These are phyloP conservation scores for Periconia macrospinosa DNA, from an alignment of 2,329 filamentous ascomycete species.

Conservation along the genomic window DNA sequence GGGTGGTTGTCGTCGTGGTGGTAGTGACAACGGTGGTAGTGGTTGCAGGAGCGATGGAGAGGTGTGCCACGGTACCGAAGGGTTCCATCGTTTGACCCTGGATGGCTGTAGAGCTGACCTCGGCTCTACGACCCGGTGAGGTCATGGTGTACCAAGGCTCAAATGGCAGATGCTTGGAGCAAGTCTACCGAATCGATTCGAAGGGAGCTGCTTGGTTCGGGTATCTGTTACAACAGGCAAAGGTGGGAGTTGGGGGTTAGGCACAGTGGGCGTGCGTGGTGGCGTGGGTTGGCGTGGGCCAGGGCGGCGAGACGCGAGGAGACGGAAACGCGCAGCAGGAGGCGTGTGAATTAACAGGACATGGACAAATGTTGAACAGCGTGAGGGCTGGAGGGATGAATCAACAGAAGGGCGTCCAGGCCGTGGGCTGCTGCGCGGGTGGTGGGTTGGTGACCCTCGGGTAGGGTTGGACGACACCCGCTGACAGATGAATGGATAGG, in stretches of 20 bases:
- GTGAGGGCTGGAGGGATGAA: background rate
- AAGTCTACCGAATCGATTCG: too few species aligned
- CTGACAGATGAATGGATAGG: background rate
- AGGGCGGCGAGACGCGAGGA: slow-evolving; percentile 21
- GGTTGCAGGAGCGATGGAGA: slow-evolving; percentile 65
- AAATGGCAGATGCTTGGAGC: background rate
- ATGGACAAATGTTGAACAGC: slow-evolving; percentile 4
- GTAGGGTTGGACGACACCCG: slow-evolving; percentile 13
- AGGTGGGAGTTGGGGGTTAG: too few species aligned
- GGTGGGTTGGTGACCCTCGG: slow-evolving; percentile 12
- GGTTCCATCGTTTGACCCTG: slow-evolving; percentile 28
- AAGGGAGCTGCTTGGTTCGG: too few species aligned
- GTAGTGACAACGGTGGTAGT: slow-evolving; percentile 77
- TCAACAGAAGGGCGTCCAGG: background rate
- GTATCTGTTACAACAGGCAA: too few species aligned
- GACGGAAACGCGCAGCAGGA: slow-evolving; percentile 14
- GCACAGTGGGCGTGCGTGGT: background rate
- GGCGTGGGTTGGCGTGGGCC: slow-evolving; percentile 11
- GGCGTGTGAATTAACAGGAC: slow-evolving; percentile 10
- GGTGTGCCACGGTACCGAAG: slow-evolving; percentile 56
- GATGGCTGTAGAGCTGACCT: slow-evolving; percentile 28
- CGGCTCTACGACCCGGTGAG: slow-evolving; percentile 26
- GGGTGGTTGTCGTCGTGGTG: slow-evolving; percentile 82
- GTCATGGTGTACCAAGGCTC: slow-evolving; percentile 26
- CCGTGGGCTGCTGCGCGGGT: background rate